phyloP scores from a whole-genome alignment of 805 yeast species.

The Schwanniomyces pseudopolymorphus region DNA sequence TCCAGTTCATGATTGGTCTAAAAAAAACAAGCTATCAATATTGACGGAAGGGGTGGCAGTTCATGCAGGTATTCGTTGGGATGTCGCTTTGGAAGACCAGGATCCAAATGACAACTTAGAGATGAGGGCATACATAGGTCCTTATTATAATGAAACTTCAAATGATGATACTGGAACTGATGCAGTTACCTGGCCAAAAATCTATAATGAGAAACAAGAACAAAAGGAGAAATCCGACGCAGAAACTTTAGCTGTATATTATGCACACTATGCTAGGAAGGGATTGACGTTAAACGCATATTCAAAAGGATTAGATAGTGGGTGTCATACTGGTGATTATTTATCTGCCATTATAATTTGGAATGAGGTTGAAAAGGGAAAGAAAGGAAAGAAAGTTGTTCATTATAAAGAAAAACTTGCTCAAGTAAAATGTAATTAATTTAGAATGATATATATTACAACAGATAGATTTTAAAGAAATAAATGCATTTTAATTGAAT shows the following conservation, averaged over 20 bases:
- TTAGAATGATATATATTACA: neutral
- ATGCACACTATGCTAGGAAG: constrained; percentile 86
- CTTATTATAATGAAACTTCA: constrained; percentile 58
- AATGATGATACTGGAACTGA: constrained; percentile 39
- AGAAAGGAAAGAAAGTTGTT: constrained; percentile 11
- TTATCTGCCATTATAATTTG: constrained; percentile 62
- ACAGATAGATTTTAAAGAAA: neutral
- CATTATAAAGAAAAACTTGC: constrained; percentile 22
- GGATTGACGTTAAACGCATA: constrained; percentile 67
- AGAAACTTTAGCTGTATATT: constrained; percentile 51
- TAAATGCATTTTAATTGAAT: neutral
- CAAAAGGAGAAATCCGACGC: constrained; percentile 27
- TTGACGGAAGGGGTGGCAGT: constrained; percentile 54
- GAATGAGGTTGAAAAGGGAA: constrained; percentile 12
- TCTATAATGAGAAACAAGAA: constrained; percentile 50
- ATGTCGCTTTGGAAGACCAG: constrained; percentile 54
- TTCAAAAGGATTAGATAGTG: constrained; percentile 79
- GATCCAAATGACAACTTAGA: constrained; percentile 62
- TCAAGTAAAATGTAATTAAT: constrained; percentile 16
- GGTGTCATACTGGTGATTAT: constrained; percentile 74
- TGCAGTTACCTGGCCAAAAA: constrained; percentile 55
- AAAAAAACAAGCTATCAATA: constrained; percentile 27
- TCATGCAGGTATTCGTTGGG: constrained; percentile 83
- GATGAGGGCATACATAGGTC: constrained; percentile 67
- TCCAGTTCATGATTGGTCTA: constrained; percentile 35